These are phyloP conservation scores for Stachybotrys chlorohalonatus DNA, from an alignment of 2,329 filamentous ascomycete genomes.

Conservation along the genomic window DNA sequence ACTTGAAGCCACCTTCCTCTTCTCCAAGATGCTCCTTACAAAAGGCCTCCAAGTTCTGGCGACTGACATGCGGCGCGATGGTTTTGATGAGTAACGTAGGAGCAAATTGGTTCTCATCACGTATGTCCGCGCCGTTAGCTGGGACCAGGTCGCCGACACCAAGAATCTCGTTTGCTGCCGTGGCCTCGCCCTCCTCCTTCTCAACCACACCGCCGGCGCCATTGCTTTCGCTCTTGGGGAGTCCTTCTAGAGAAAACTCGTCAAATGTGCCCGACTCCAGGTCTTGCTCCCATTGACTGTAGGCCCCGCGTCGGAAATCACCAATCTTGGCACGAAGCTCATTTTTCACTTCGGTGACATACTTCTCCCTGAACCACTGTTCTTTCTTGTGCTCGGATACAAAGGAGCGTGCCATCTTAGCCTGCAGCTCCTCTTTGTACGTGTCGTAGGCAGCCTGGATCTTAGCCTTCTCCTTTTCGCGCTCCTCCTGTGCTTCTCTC, in stretches of 20 bases:
- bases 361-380: slow-evolving; percentile 97
- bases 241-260: slow-evolving; percentile 86
- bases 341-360: slow-evolving; percentile 74
- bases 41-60: slow-evolving; percentile 86
- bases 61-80: slow-evolving; percentile 89
- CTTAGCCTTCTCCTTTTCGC: slow-evolving; percentile 68
- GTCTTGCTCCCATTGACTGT: slow-evolving; percentile 83
- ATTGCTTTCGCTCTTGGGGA: slow-evolving; percentile 88
- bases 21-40: slow-evolving; percentile 92
- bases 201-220: slow-evolving; percentile 77
- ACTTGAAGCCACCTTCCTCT: slow-evolving; percentile 85
- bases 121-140: slow-evolving; percentile 71
- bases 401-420: slow-evolving; percentile 78
- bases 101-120: slow-evolving; percentile 80
- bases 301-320: slow-evolving; percentile 69
- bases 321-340: slow-evolving; percentile 66
- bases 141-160: slow-evolving; percentile 88
- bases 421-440: slow-evolving; percentile 61
- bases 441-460: slow-evolving; percentile 63
- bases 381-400: slow-evolving; percentile 89
- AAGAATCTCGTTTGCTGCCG: slow-evolving; percentile 82
- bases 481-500: slow-evolving; percentile 61
- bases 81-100: slow-evolving; percentile 97
- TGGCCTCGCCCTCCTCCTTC: slow-evolving; percentile 92
- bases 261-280: slow-evolving; percentile 81